Percentiles rank a stretch among this genome's conserved stretches.
Evolutionary conservation across 257 asterid genomes (phyloP).

Genomic region (Gentiana macrophylla): DNA sequence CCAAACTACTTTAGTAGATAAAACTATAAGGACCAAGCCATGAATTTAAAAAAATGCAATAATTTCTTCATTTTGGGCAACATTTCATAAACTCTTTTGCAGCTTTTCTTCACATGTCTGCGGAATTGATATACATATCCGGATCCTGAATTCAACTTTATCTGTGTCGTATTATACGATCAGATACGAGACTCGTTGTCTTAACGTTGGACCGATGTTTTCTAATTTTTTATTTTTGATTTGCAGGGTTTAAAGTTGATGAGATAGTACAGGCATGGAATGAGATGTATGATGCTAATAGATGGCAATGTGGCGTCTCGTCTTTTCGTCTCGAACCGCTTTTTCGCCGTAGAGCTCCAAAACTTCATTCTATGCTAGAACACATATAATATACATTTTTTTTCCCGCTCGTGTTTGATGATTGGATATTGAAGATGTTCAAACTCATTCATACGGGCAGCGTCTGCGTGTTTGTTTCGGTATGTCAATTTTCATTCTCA

Average conservation of each 20-base stretch:
- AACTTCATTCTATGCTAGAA: constrained; percentile 65
- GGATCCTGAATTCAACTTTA: no score
- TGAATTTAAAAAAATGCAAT: background rate
- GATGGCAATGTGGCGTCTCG: constrained; percentile 68
- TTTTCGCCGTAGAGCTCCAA: constrained; percentile 68
- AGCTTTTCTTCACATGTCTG: no score
- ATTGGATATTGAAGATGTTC: constrained; percentile 1
- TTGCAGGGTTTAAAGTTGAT: constrained; percentile 78
- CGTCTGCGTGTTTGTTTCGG: background rate
- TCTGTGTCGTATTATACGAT: no score
- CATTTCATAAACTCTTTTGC: no score
- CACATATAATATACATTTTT: constrained; percentile 27
- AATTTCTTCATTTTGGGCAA: constrained; percentile 12
- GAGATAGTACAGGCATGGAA: constrained; percentile 99
- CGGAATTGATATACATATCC: no score
- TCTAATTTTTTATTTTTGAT: no score
- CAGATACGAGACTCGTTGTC: no score
- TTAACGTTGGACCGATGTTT: no score
- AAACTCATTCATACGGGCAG: constrained; percentile 2
- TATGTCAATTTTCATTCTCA: constrained; percentile 7
- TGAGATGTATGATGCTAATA: constrained; percentile 84
- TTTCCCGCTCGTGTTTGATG: background rate
- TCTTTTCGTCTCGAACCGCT: constrained; percentile 68
- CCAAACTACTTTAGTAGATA: no score
- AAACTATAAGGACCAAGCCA: no score